phyloP scores from a whole-genome alignment of 306 rosid species.

The Dicorynia guianensis region DNA sequence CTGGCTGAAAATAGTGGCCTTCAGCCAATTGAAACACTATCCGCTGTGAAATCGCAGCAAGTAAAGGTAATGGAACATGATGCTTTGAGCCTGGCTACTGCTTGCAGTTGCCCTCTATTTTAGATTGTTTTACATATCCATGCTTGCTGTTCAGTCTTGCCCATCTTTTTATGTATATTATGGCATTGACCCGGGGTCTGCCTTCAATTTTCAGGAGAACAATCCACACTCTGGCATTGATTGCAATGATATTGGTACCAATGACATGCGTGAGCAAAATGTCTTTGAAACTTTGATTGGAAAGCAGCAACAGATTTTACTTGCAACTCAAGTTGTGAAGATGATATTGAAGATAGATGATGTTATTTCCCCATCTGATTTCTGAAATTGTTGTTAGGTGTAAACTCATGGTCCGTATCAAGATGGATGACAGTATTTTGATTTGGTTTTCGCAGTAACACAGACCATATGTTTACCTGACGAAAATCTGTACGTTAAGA shows the following conservation, averaged over 20 bases:
- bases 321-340: constrained; percentile 97
- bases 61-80: constrained; percentile 62
- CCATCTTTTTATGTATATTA: not conserved
- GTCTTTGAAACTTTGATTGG: constrained; percentile 94
- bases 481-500: constrained; percentile 45
- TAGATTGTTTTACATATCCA: not conserved
- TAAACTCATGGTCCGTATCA: constrained; percentile 17
- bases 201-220: constrained; percentile 66
- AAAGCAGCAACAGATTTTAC: constrained; percentile 91
- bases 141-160: not conserved
- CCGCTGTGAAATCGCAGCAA: constrained; percentile 93
- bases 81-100: not conserved
- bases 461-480: constrained; percentile 30
- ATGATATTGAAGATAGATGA: constrained; percentile 97
- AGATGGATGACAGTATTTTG: constrained; percentile 25
- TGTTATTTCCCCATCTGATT: constrained; percentile 82
- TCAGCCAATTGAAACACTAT: constrained; percentile 93
- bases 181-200: constrained; percentile 20
- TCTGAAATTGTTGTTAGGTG: constrained; percentile 42
- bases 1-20: constrained; percentile 99
- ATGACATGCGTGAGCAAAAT: constrained; percentile 90
- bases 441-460: constrained; percentile 40
- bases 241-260: constrained; percentile 92
- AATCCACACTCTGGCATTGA: constrained; percentile 82
- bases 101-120: not conserved